Base-by-base conservation (phyloP, 208 protist species). In the Angomonas ambiguus region DNA sequence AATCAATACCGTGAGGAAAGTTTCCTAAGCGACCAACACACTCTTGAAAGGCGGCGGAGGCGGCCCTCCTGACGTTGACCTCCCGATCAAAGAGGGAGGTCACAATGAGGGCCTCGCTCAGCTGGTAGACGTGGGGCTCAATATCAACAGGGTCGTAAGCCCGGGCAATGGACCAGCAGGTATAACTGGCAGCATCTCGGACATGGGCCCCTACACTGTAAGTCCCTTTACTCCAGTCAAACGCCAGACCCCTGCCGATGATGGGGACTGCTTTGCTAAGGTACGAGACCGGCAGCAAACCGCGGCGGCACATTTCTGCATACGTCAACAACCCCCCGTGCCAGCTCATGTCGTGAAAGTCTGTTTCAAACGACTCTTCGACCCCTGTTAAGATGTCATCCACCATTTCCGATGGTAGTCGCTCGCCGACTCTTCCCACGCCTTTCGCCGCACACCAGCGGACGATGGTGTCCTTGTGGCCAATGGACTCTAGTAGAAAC, bases 141-240 rank as follows among this genome's bases (percentile, higher is more conserved):
- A 99, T 80, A 57, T 98, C 83, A 0, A 55, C 53, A 8, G 95
- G 83, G 51, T 95, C 89, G 80, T 99, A 99, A 5, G 97, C 97
- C 53, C 98, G 88, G 5, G 97, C 98, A 28, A 99, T 94, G 28
- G 98, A 98, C 98, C 98, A 99, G 76, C 88, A 97, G 1, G 98
- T 87, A 81, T 99, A 99, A 72, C 97, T 99, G 51, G 97, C 97
- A 24, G 98, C 94, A 80, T 99, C 98, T 27, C 98, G 85, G 30
- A 99, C 98, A 72, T 99, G 88, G 0, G 96, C 80, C 1, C 98
- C 98, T 18, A 99, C 97, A 59, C 86, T 97, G 71, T 98, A 88
- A 48, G 91, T 91, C 63, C 98, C 98, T 62, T 89, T 91, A 60
- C 71, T 84, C n/a, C 97, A 74, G 67, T 99, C 98, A 74, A 97